These are phyloP conservation scores for Vicia villosa DNA, from an alignment of 306 rosid genomes.

Conservation along the genomic window DNA sequence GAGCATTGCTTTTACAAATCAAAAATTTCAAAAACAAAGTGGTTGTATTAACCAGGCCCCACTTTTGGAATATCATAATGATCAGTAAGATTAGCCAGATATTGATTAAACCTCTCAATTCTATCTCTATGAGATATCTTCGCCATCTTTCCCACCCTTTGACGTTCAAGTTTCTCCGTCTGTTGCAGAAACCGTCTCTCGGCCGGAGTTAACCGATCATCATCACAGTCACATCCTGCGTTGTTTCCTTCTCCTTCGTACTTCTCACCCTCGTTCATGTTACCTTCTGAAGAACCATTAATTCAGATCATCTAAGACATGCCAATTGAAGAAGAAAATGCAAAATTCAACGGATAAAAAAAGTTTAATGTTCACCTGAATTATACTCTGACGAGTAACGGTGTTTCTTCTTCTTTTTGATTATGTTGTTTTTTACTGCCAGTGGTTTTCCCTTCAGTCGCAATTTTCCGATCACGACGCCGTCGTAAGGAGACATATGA, in stretches of 20 bases:
- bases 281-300: constrained; percentile 18
- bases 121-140: constrained; percentile 44
- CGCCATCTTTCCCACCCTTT: constrained; percentile 41
- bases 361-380: constrained; percentile 27
- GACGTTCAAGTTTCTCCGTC: constrained; percentile 44
- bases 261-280: constrained; percentile 19
- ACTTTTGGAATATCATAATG: constrained; percentile 53
- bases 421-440: constrained; percentile 44
- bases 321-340: background rate
- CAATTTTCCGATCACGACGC: constrained; percentile 48
- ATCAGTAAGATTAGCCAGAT: constrained; percentile 46
- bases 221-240: constrained; percentile 6
- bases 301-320: background rate
- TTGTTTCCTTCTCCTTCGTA: background rate
- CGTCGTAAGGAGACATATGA: constrained; percentile 38
- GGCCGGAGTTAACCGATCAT: constrained; percentile 41
- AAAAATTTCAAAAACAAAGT: too few species aligned
- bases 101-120: constrained; percentile 39
- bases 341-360: background rate
- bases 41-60: constrained; percentile 45
- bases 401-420: constrained; percentile 48
- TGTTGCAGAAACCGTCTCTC: constrained; percentile 44
- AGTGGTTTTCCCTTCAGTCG: constrained; percentile 60
- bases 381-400: background rate
- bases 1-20: too few species aligned